phyloP scores from a whole-genome alignment of 2,329 filamentous ascomycete genomes.

The Fusarium musae region DNA sequence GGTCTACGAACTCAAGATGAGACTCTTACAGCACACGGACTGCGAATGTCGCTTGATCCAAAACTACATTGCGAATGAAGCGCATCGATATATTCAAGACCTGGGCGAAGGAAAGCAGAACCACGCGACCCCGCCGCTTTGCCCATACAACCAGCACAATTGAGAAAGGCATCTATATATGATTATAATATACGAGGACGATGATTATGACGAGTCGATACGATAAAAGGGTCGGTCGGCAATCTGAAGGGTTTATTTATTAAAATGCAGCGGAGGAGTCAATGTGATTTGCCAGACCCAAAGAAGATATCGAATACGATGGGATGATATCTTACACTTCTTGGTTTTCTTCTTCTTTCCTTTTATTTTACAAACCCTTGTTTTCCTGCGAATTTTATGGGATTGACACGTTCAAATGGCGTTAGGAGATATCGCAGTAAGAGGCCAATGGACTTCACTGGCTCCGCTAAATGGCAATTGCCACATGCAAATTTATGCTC shows the following conservation, averaged over 20 bases:
- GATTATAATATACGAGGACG: not conserved
- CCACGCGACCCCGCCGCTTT: not conserved
- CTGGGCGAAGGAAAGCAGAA: not conserved
- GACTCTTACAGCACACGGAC: conserved; percentile 36
- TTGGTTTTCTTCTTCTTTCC: too few relatives aligned
- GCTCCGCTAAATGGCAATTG: too few relatives aligned
- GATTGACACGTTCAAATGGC: not conserved
- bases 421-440: fast-evolving
- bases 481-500: not conserved
- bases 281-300: not conserved
- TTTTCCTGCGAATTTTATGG: too few relatives aligned
- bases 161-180: not conserved
- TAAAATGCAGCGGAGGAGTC: not conserved
- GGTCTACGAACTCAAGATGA: conserved; percentile 40
- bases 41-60: conserved; percentile 41
- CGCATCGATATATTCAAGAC: conserved; percentile 24
- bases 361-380: too few relatives aligned
- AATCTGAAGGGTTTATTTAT: too few relatives aligned
- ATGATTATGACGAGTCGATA: not conserved
- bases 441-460: not conserved
- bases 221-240: not conserved
- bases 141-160: not conserved
- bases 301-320: not conserved
- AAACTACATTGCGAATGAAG: conserved; percentile 35
- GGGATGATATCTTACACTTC: not conserved